phyloP scores from a whole-genome alignment of 164 flowering plant genomes.

The Umbellularia californica region DNA sequence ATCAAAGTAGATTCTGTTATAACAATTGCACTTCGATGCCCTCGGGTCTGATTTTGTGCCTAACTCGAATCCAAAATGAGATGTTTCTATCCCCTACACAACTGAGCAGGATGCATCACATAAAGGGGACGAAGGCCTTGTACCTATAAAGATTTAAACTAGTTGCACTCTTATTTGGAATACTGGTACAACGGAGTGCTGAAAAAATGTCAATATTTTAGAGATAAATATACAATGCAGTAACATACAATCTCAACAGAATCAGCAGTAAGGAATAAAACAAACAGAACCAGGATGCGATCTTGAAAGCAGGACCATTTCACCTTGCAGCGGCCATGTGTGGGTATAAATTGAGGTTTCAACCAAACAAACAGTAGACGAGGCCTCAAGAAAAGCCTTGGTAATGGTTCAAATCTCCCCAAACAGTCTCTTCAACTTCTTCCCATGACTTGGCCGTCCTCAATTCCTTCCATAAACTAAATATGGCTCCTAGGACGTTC shows the following conservation, averaged over 20 bases:
- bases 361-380: not conserved
- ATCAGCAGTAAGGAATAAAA: not conserved
- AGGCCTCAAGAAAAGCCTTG: constrained; percentile 11
- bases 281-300: not conserved
- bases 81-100: no score
- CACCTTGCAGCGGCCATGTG: not conserved
- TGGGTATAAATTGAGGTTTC: not conserved
- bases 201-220: not conserved
- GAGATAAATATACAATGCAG: not conserved
- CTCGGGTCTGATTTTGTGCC: no score
- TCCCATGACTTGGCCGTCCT: constrained; percentile 76
- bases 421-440: constrained; percentile 78
- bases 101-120: no score
- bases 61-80: no score
- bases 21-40: no score
- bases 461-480: constrained; percentile 65
- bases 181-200: not conserved
- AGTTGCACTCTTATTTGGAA: no score
- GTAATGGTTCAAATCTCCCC: constrained; percentile 80
- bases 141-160: no score
- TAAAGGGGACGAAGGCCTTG: not conserved
- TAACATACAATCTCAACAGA: no score
- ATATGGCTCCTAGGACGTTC: constrained; percentile 76
- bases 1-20: no score
- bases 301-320: not conserved